A percentile compares a stretch with the other conserved stretches of the same genome.
phyloP scores from a whole-genome alignment of 1,284 basidiomycete genomes.

The Austroboletus novae-zelandiae region DNA sequence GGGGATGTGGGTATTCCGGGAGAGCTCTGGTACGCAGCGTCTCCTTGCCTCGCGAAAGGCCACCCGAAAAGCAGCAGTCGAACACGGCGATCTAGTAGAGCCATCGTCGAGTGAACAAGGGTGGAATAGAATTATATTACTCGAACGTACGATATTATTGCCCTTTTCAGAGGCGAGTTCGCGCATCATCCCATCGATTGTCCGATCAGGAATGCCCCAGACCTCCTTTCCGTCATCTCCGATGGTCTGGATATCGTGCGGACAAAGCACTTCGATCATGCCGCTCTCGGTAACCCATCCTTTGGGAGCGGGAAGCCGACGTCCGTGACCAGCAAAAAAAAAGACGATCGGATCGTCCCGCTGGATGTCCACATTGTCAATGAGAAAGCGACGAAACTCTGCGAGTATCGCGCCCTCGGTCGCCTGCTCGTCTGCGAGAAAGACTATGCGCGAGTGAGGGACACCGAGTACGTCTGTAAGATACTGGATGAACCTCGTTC shows the following conservation, averaged over 20 bases:
- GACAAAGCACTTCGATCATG: constrained; percentile 52
- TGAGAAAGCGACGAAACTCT: constrained; percentile 47
- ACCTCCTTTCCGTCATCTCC: constrained; percentile 39
- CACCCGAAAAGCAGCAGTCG: constrained; percentile 25
- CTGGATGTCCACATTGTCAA: constrained; percentile 51
- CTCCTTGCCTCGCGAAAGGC: constrained; percentile 10
- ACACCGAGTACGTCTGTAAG: constrained; percentile 51
- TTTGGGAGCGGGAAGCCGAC: constrained; percentile 44
- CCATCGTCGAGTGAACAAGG: neutral
- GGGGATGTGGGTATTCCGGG: constrained; percentile 7
- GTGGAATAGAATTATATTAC: too few relatives aligned
- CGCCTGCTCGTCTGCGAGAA: constrained; percentile 52
- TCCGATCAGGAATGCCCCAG: constrained; percentile 44
- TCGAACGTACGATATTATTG: constrained; percentile 46
- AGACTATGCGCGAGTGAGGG: constrained; percentile 49
- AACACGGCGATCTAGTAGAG: constrained; percentile 14
- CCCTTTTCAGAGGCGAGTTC: constrained; percentile 53
- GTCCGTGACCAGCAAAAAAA: constrained; percentile 66
- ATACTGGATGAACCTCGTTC: constrained; percentile 48
- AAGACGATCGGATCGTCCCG: constrained; percentile 59
- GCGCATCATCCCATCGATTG: constrained; percentile 49
- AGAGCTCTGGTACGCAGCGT: constrained; percentile 11
- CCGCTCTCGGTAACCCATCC: constrained; percentile 48
- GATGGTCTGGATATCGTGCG: constrained; percentile 48
- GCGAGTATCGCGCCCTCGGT: constrained; percentile 51